Evolutionary conservation across 257 asterid genomes (phyloP).

Genomic region (Euphrasia confusa): DNA sequence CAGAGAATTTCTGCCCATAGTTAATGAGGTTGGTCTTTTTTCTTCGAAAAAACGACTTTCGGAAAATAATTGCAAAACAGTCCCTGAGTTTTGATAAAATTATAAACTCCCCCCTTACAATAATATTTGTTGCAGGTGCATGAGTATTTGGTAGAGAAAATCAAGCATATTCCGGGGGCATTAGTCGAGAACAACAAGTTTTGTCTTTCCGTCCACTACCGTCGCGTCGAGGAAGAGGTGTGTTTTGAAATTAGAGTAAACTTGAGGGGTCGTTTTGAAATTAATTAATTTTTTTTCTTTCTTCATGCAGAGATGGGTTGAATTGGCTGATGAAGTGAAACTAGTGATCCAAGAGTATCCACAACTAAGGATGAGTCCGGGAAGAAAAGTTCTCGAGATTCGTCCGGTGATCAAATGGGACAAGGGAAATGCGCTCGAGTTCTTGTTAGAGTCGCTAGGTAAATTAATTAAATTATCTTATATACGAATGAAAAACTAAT

Average conservation of each 20-base stretch:
- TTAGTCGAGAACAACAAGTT: slow-evolving; percentile 77
- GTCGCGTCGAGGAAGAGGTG: slow-evolving; percentile 70
- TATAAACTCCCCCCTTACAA: no score
- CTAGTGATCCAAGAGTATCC: slow-evolving; percentile 50
- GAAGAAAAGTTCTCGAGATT: slow-evolving; percentile 84
- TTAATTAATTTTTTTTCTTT: neutral
- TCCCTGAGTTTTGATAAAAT: no score
- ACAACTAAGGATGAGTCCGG: slow-evolving; percentile 53
- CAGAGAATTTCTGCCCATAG: slow-evolving; percentile 69
- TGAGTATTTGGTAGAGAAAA: slow-evolving; percentile 49
- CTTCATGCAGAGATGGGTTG: slow-evolving; percentile 57
- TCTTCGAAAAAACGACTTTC: neutral
- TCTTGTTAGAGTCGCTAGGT: slow-evolving; percentile 67
- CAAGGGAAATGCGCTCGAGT: slow-evolving; percentile 84
- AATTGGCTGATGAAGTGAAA: slow-evolving; percentile 46
- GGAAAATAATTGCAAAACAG: no score
- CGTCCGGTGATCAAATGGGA: slow-evolving; percentile 89
- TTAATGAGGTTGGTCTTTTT: slow-evolving; percentile 51
- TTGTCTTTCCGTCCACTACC: slow-evolving; percentile 80
- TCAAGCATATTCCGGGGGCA: slow-evolving; percentile 61
- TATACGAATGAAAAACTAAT: no score
- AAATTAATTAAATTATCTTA: slow-evolving; percentile 6
- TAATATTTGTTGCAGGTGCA: slow-evolving; percentile 35
- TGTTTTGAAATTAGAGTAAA: neutral
- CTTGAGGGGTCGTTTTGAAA: neutral